Percentiles rank a stretch among this genome's conserved stretches.
These are phyloP conservation scores for Triticum turgidum DNA, from an alignment of 176 grass and related monocot species.

Conservation along the genomic window DNA sequence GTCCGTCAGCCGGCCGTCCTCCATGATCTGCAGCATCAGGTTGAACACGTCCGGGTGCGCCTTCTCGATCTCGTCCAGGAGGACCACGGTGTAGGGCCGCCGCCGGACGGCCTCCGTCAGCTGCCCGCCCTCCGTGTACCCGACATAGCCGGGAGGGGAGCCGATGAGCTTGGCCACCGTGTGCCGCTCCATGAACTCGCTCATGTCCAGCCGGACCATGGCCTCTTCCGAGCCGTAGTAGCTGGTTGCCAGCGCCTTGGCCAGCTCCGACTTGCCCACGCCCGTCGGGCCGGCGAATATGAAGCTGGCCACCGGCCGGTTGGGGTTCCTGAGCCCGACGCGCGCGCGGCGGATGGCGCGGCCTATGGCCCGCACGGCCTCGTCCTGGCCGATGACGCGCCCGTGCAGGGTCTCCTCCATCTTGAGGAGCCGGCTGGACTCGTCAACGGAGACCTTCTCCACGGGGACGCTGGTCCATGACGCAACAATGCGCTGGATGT, in stretches of 20 bases:
- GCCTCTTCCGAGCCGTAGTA: slow-evolving; percentile 90
- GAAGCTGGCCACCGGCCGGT: slow-evolving; percentile 83
- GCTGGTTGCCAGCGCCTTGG: slow-evolving; percentile 71
- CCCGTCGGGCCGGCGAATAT: slow-evolving; percentile 92
- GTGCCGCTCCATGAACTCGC: slow-evolving; percentile 93
- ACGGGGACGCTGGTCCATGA: slow-evolving; percentile 93
- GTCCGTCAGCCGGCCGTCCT: slow-evolving; percentile 86
- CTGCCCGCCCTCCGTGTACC: slow-evolving; percentile 91
- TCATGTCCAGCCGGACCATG: slow-evolving; percentile 95
- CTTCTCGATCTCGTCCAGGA: slow-evolving; percentile 90
- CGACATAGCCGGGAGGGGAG: slow-evolving; percentile 88
- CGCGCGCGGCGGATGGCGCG: slow-evolving; percentile 79
- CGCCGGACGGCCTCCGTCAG: slow-evolving; percentile 89
- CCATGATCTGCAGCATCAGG: slow-evolving; percentile 96
- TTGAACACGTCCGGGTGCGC: slow-evolving; percentile 92
- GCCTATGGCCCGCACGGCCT: slow-evolving; percentile 82
- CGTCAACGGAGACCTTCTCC: slow-evolving; percentile 79
- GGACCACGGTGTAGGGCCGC: slow-evolving; percentile 75
- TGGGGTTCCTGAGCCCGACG: slow-evolving; percentile 82
- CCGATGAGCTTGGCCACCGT: slow-evolving; percentile 90
- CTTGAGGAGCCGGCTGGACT: slow-evolving; percentile 74
- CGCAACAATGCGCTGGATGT: slow-evolving; percentile 87
- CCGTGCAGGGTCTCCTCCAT: slow-evolving; percentile 89
- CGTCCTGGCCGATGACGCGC: slow-evolving; percentile 87
- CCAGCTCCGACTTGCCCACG: slow-evolving; percentile 90